Evolutionary conservation across 192 early-diverging fungal genomes (phyloP).

Genomic region (Coemansia asiatica): DNA sequence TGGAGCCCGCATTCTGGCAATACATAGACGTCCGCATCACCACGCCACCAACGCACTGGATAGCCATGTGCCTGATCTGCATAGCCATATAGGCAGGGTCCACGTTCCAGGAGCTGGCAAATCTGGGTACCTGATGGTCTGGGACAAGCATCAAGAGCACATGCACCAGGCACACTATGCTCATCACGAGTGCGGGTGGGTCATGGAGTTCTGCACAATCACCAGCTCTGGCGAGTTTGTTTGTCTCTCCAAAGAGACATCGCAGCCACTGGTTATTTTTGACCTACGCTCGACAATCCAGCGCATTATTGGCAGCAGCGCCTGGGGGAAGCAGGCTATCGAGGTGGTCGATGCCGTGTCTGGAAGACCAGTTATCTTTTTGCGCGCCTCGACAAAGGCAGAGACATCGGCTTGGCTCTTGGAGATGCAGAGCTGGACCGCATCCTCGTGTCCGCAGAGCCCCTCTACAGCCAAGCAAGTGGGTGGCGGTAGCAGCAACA

Average conservation of each 20-base stretch:
- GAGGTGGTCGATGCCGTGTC: constrained; percentile 16
- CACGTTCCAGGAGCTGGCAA: constrained; percentile 9
- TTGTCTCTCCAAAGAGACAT: constrained; percentile 11
- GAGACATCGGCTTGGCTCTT: constrained; percentile 40
- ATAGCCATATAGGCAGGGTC: neutral
- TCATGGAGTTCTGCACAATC: constrained; percentile 23
- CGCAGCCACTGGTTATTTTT: constrained; percentile 11
- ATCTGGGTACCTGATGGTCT: constrained; percentile 30
- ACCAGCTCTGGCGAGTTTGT: constrained; percentile 16
- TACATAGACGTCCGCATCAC: neutral
- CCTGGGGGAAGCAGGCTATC: constrained; percentile 11
- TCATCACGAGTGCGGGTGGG: constrained; percentile 6
- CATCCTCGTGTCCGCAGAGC: neutral
- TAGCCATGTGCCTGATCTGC: neutral
- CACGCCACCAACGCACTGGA: constrained; percentile 3
- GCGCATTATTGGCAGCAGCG: constrained; percentile 18
- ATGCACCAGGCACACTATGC: neutral
- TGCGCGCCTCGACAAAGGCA: constrained; percentile 21
- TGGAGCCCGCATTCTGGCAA: neutral
- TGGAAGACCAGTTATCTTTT: constrained; percentile 14
- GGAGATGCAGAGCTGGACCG: constrained; percentile 24
- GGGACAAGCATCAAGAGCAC: constrained; percentile 25
- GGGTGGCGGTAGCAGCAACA: no score
- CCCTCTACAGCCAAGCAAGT: neutral
- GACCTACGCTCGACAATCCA: constrained; percentile 2